Percentiles rank a stretch among this genome's conserved stretches.
Evolutionary conservation across 2,329 filamentous ascomycete genomes (phyloP).

Genomic region (Botrytis deweyae): DNA sequence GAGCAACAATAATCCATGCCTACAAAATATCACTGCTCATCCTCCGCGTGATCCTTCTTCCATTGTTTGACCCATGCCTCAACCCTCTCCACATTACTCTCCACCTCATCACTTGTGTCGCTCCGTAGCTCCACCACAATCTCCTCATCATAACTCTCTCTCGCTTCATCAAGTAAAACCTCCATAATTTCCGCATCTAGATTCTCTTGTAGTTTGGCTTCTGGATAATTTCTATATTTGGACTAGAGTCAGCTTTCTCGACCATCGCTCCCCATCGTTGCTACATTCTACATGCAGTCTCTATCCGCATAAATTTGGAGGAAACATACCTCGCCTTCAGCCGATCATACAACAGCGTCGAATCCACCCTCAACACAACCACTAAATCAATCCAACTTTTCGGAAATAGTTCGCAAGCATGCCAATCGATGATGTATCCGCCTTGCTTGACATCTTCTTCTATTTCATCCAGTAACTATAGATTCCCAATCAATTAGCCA

Average conservation of each 20-base stretch:
- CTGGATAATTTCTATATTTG: constrained; percentile 67
- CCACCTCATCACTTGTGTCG: constrained; percentile 79
- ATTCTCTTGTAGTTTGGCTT: constrained; percentile 91
- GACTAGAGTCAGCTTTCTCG: background rate
- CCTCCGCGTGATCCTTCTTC: constrained; percentile 62
- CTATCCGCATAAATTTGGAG: background rate
- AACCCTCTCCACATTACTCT: constrained; percentile 82
- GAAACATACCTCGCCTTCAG: constrained; percentile 63
- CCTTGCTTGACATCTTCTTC: constrained; percentile 77
- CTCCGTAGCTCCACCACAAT: constrained; percentile 88
- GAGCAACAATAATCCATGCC: background rate
- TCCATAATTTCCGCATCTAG: constrained; percentile 98
- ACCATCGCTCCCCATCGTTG: background rate
- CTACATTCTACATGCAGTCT: background rate
- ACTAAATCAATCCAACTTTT: constrained; percentile 93
- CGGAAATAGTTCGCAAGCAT: constrained; percentile 94
- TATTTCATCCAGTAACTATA: constrained; percentile 81
- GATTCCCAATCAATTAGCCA: background rate
- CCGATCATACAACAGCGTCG: constrained; percentile 79
- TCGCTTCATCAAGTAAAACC: constrained; percentile 84
- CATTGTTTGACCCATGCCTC: constrained; percentile 79
- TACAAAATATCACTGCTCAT: constrained; percentile 22
- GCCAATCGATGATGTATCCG: constrained; percentile 94
- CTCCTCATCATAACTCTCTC: constrained; percentile 80
- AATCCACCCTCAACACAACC: constrained; percentile 82